These are phyloP conservation scores for Daldinia sp. DNA, from an alignment of 2,329 filamentous ascomycete species.

Conservation along the genomic window DNA sequence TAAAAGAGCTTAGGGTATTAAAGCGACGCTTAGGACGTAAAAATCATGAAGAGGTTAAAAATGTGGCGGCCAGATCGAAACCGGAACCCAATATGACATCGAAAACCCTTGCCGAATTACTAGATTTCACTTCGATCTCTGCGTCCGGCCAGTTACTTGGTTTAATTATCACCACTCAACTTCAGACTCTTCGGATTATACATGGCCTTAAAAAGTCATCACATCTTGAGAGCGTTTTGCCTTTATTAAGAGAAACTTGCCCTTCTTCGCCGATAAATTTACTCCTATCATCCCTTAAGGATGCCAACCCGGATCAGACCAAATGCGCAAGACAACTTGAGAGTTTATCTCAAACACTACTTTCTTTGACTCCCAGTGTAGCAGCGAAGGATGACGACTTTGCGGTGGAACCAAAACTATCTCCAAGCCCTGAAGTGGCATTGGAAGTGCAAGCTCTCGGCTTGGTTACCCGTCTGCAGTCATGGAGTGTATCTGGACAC, in stretches of 20 bases:
- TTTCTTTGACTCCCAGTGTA: slow-evolving; percentile 76
- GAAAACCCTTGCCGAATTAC: slow-evolving; percentile 66
- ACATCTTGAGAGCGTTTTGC: slow-evolving; percentile 68
- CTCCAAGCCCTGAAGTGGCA: slow-evolving; percentile 66
- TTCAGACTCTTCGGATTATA: slow-evolving; percentile 73
- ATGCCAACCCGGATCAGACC: slow-evolving; percentile 59
- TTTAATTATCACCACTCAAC: slow-evolving; percentile 73
- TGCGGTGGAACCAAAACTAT: slow-evolving; percentile 66
- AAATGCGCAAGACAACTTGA: slow-evolving; percentile 77
- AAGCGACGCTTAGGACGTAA: slow-evolving; percentile 71
- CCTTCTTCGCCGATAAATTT: slow-evolving; percentile 70
- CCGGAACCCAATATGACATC: slow-evolving; percentile 55
- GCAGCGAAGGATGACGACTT: slow-evolving; percentile 70
- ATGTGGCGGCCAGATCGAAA: slow-evolving; percentile 49
- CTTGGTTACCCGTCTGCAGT: slow-evolving; percentile 70
- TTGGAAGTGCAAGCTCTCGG: slow-evolving; percentile 75
- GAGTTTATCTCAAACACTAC: slow-evolving; percentile 71
- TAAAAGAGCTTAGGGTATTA: slow-evolving; percentile 75
- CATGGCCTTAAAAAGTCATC: slow-evolving; percentile 69
- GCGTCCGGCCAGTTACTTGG: slow-evolving; percentile 60
- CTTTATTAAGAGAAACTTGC: slow-evolving; percentile 65
- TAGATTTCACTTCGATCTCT: slow-evolving; percentile 68
- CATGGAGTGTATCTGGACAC: slow-evolving; percentile 74
- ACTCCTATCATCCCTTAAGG: slow-evolving; percentile 61
- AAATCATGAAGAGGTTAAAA: slow-evolving; percentile 48